A percentile compares a stretch with the other conserved stretches of the same genome.
phyloP scores from a whole-genome alignment of 805 yeast species.

The Ogataea allantospora region DNA sequence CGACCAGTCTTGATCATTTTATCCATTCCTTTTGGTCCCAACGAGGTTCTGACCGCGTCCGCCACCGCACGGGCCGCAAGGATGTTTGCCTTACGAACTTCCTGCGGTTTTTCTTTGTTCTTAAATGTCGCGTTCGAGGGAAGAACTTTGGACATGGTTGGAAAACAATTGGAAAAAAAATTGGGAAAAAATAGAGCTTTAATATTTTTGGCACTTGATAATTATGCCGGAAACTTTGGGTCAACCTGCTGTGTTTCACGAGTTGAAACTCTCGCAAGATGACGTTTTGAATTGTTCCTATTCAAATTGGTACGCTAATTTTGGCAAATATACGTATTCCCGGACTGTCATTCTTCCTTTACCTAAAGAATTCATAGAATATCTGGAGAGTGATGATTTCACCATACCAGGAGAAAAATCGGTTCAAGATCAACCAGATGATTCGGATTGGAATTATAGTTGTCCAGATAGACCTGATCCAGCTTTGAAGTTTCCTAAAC shows the following conservation, averaged over 20 bases:
- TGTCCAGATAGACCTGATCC: conserved; percentile 37
- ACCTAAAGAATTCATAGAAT: conserved; percentile 57
- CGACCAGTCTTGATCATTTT: conserved; percentile 94
- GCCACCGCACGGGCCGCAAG: conserved; percentile 93
- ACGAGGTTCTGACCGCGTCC: conserved; percentile 90
- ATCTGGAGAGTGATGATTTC: conserved; percentile 67
- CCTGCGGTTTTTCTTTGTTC: conserved; percentile 93
- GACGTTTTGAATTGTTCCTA: conserved; percentile 53
- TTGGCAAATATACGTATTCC: conserved; percentile 45
- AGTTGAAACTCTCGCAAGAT: conserved; percentile 30
- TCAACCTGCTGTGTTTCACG: conserved; percentile 23
- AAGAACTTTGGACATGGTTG: conserved; percentile 21
- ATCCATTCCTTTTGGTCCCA: conserved; percentile 99
- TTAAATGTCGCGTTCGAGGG: conserved; percentile 86
- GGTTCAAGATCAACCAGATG: conserved; percentile 51
- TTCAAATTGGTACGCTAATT: conserved; percentile 59
- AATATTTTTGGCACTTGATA: conserved; percentile 1
- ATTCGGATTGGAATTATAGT: conserved; percentile 62
- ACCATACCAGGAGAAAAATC: conserved; percentile 49
- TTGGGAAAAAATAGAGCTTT: conserved; percentile 2
- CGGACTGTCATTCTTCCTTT: conserved; percentile 55
- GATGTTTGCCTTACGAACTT: conserved; percentile 85
- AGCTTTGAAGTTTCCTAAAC: conserved; percentile 49
- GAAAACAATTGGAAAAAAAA: conserved; percentile 10
- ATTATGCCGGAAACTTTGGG: conserved; percentile 7